phyloP scores from a whole-genome alignment of 192 early-diverging fungal species.

The Thamnidium elegans region DNA sequence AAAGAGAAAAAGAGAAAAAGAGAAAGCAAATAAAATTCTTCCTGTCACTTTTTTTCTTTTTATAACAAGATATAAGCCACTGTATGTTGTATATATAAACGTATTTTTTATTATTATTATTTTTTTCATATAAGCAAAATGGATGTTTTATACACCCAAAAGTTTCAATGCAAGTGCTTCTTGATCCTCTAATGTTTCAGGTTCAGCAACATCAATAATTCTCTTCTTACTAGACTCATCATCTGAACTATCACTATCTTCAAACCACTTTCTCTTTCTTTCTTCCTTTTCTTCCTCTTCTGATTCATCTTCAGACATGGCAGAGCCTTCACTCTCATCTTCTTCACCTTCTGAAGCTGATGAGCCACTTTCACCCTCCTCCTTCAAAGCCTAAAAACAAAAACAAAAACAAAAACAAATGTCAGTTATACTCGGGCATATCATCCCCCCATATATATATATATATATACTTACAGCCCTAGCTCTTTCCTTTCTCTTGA shows the following conservation, averaged over 20 bases:
- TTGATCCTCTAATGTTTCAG: conserved; percentile 57
- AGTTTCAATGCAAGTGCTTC: conserved; percentile 58
- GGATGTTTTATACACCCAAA: conserved; percentile 22
- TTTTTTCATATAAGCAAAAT: not conserved
- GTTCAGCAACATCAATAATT: conserved; percentile 52
- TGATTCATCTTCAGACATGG: conserved; percentile 57
- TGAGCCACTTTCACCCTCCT: conserved; percentile 25
- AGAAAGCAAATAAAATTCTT: not conserved
- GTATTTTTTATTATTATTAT: no score
- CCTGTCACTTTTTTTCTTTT: not conserved
- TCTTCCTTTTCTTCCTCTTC: conserved; percentile 58
- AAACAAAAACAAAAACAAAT: no score
- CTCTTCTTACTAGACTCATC: conserved; percentile 37
- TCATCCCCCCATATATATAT: not conserved
- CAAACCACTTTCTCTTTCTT: conserved; percentile 54
- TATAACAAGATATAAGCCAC: not conserved
- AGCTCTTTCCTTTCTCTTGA: conserved; percentile 63
- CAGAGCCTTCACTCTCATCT: conserved; percentile 54
- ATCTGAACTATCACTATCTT: conserved; percentile 26
- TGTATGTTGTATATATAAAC: no score
- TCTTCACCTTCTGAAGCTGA: conserved; percentile 35
- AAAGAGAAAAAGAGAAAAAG: not conserved
- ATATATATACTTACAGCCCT: conserved; percentile 37
- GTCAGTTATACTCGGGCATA: no score
- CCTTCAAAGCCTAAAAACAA: conserved; percentile 10